Conservation (phyloP, 805 yeast species). For the Saccharomycopsis fibuligera region DNA sequence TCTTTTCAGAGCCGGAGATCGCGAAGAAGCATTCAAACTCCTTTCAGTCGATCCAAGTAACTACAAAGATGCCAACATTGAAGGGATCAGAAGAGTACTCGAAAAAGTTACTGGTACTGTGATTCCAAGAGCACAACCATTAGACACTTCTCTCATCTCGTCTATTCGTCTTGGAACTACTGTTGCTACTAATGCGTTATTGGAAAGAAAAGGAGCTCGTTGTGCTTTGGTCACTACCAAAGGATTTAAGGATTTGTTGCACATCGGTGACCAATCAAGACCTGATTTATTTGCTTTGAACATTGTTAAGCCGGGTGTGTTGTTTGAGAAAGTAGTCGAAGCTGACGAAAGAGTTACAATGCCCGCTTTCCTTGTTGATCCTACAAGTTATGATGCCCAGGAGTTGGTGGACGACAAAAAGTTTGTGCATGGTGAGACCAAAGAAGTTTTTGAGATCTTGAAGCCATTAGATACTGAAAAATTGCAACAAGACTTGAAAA, state of each 20-base stretch:
- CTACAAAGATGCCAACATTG: slow-evolving; percentile 45
- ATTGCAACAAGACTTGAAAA: slow-evolving; percentile 22
- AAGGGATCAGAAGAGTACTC: slow-evolving; percentile 42
- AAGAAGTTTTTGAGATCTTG: slow-evolving; percentile 2
- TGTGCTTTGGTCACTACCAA: slow-evolving; percentile 43
- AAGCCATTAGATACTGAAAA: slow-evolving; percentile 28
- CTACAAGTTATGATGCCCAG: slow-evolving; percentile 69
- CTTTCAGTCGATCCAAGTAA: slow-evolving; percentile 43
- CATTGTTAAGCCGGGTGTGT: slow-evolving; percentile 40
- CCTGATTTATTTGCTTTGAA: slow-evolving; percentile 46
- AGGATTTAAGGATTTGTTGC: slow-evolving; percentile 45
- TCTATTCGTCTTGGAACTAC: slow-evolving; percentile 45
- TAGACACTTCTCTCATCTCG: slow-evolving; percentile 34
- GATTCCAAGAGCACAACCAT: slow-evolving; percentile 30
- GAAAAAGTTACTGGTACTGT: slow-evolving; percentile 31
- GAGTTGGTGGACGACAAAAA: slow-evolving; percentile 22
- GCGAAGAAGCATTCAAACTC: slow-evolving; percentile 40
- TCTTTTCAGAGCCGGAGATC: slow-evolving; percentile 37
- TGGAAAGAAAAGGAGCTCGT: slow-evolving; percentile 45
- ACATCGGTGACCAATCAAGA: slow-evolving; percentile 48
- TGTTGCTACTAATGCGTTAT: slow-evolving; percentile 48
- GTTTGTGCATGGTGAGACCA: slow-evolving; percentile 2
- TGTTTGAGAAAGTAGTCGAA: slow-evolving; percentile 40
- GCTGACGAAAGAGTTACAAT: slow-evolving; percentile 50
- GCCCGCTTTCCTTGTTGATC: slow-evolving; percentile 41